Conservation (phyloP, 2,329 filamentous ascomycete species). For the Trichoderma atrobrunneum region DNA sequence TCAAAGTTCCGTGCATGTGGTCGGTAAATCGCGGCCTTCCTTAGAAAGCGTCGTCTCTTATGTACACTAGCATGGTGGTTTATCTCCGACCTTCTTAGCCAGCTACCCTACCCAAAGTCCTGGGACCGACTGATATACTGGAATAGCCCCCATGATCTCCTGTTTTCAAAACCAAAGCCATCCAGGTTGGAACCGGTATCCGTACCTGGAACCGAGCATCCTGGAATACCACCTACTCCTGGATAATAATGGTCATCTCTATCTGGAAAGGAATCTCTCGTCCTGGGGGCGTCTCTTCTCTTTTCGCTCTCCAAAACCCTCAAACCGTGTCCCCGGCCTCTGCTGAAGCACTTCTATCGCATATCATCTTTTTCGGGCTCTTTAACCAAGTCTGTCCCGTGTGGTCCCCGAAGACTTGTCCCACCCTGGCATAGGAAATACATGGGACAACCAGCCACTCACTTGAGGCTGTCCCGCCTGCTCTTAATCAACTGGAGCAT, state of each 20-base stretch:
- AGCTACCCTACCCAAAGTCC: neutral
- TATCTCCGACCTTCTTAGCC: neutral
- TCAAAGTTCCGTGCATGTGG: neutral
- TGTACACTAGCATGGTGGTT: neutral
- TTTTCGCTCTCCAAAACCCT: neutral
- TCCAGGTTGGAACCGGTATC: neutral
- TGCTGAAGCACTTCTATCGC: neutral
- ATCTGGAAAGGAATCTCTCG: neutral
- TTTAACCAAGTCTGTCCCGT: slow-evolving; percentile 14
- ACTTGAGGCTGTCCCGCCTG: neutral
- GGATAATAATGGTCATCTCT: neutral
- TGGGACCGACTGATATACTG: neutral
- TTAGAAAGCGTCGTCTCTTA: neutral
- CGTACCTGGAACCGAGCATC: neutral
- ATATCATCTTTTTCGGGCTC: slow-evolving; percentile 22
- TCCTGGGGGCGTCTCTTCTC: neutral
- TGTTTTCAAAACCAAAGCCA: neutral
- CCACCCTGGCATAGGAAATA: neutral
- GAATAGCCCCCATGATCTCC: neutral
- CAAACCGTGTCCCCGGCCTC: neutral
- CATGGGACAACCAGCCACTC: neutral
- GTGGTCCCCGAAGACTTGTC: slow-evolving; percentile 18
- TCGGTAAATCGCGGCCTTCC: neutral
- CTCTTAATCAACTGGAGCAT: neutral
- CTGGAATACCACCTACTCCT: neutral